phyloP scores from a whole-genome alignment of 805 yeast genomes.

The Yarrowia osloensis region DNA sequence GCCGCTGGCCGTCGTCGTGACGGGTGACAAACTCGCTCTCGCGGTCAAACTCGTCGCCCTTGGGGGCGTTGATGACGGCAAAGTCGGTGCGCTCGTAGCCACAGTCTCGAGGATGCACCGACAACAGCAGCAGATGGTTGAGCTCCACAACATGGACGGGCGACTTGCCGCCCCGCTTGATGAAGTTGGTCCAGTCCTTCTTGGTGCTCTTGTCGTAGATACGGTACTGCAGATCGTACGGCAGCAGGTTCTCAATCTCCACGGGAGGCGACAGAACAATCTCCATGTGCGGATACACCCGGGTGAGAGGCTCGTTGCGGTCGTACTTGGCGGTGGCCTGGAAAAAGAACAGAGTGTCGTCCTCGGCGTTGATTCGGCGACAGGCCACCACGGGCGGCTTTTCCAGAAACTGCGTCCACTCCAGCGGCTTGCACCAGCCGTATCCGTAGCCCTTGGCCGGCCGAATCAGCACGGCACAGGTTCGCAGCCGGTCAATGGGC shows the following conservation, averaged over 20 bases:
- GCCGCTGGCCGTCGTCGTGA: slow-evolving; percentile 64
- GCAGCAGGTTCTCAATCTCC: slow-evolving; percentile 79
- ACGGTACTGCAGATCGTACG: slow-evolving; percentile 74
- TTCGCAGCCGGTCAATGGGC: slow-evolving; percentile 71
- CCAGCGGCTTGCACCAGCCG: slow-evolving; percentile 60
- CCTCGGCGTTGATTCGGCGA: slow-evolving; percentile 41
- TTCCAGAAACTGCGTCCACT: slow-evolving; percentile 64
- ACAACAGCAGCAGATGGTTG: slow-evolving; percentile 66
- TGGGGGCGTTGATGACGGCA: slow-evolving; percentile 56
- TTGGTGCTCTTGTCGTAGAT: slow-evolving; percentile 73
- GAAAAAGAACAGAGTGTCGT: slow-evolving; percentile 56
- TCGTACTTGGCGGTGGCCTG: slow-evolving; percentile 71
- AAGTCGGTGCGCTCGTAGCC: slow-evolving; percentile 69
- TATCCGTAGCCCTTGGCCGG: slow-evolving; percentile 62
- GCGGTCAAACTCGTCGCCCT: slow-evolving; percentile 51
- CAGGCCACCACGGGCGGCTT: slow-evolving; percentile 60
- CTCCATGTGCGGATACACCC: slow-evolving; percentile 81
- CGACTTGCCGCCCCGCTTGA: slow-evolving; percentile 66
- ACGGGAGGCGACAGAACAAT: slow-evolving; percentile 81
- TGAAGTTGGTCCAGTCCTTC: slow-evolving; percentile 63
- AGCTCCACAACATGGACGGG: slow-evolving; percentile 80
- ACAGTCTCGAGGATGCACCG: slow-evolving; percentile 56
- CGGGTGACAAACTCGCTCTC: slow-evolving; percentile 55
- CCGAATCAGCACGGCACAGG: slow-evolving; percentile 56
- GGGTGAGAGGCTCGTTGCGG: slow-evolving; percentile 65